Base-by-base conservation (phyloP, 805 yeast genomes). In the Hanseniaspora thailandica region DNA sequence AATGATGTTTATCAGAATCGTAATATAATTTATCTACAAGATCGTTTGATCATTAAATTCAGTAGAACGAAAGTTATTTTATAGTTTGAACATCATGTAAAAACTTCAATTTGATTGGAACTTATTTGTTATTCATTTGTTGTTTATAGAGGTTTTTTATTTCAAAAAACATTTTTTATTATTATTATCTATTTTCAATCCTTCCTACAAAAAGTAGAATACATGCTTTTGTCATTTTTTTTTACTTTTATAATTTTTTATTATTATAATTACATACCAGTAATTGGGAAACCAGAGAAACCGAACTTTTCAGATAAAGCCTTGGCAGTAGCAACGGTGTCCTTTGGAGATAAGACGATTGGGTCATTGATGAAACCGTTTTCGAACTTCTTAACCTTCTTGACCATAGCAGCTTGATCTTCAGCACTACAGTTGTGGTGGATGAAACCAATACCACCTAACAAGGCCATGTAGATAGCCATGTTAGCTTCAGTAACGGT, bases 11-110 rank as follows among this genome's bases (percentile, higher is more conserved):
- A 54, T 70, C 77, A 75, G 80, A 64, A 61, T 67, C 63, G 64
- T 69, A 62, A 60, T 54, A 54, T 47, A 54, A 19, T 39, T 67
- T 82, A 62, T 88, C 97, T 94, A 71, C 96, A 87, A 78, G 95
- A 85, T 88, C 93, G 95, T 84, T 82, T 81, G 93, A 85, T 84
- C 95, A 71, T 67, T 67, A 74, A 43, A 64, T 53, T 83, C 96
- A 95, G 97, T 83, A 90, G 98, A 90, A 90, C 97, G 98, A 90
- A 90, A 90, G 97, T 90, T 88, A 86, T 76, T n/a, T n/a, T 35
- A 38, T 25, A 48, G 54, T 22, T 44, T 44, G 36, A 54, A 45
- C 54, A 47, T 52, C 49, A 35, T 45, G 25, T 41, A 48, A 51
- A 45, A 39, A 39, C 10, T 31, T 31, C n/a, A 13, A 38, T 31